Percentiles rank a stretch among this genome's conserved stretches.
phyloP scores from a whole-genome alignment of 257 asterid genomes.

The Petunia axillaris region DNA sequence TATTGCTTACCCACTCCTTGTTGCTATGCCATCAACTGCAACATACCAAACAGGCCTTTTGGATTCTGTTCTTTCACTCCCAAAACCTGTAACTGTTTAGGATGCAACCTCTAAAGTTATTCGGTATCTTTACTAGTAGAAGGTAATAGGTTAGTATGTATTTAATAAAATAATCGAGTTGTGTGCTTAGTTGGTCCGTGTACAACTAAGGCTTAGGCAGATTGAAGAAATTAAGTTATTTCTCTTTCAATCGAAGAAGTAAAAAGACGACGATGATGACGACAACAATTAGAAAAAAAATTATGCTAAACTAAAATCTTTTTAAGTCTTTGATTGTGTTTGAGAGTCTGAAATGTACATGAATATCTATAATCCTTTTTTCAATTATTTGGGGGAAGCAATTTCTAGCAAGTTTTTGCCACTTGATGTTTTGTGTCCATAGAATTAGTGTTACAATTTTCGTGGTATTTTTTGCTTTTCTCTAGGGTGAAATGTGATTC shows the following conservation, averaged over 20 bases:
- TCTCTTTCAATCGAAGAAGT: no score
- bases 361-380: constrained; percentile 39
- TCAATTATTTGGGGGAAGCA: constrained; percentile 47
- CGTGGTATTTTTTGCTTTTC: background rate
- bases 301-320: background rate
- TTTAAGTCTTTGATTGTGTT: constrained; percentile 27
- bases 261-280: no score
- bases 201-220: background rate
- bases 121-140: constrained; percentile 15
- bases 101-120: constrained; percentile 55
- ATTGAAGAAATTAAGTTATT: no score
- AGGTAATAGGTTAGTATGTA: no score
- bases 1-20: constrained; percentile 74
- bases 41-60: constrained; percentile 85
- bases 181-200: background rate
- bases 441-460: background rate
- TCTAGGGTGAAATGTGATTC: background rate
- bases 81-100: constrained; percentile 74
- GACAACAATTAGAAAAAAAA: background rate
- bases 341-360: constrained; percentile 38
- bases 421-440: constrained; percentile 29
- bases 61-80: constrained; percentile 84
- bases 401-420: constrained; percentile 44
- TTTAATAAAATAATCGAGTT: constrained; percentile 16
- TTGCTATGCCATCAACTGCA: constrained; percentile 82